These are phyloP conservation scores for Cryptosporidium canis DNA, from an alignment of 169 alveolate species.

Conservation along the genomic window DNA sequence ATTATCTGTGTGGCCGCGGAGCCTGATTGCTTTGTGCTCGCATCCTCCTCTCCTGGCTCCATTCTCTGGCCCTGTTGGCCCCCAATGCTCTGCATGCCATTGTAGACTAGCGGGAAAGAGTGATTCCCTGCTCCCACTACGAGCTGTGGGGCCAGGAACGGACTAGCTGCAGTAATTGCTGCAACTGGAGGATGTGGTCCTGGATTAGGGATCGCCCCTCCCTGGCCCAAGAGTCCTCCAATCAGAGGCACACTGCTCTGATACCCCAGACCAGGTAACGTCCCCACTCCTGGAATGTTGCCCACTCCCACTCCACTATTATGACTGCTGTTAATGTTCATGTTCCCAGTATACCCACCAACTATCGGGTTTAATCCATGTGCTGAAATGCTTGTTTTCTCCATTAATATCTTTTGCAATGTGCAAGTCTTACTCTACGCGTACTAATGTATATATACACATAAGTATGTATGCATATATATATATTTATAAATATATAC, in stretches of 20 bases:
- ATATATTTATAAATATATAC: no score
- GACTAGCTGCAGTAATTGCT: neutral
- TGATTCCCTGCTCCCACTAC: neutral
- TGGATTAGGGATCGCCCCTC: neutral
- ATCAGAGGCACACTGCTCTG: neutral
- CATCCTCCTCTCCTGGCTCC: slow-evolving; percentile 8
- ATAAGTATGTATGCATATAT: neutral
- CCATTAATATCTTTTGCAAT: neutral
- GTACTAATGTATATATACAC: neutral
- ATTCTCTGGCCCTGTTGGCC: neutral
- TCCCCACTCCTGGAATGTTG: neutral
- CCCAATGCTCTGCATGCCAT: neutral
- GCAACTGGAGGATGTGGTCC: neutral
- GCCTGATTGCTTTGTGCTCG: neutral
- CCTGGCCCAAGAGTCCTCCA: neutral
- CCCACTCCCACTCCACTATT: neutral
- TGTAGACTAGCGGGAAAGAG: neutral
- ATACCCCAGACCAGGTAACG: neutral
- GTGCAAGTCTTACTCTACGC: neutral
- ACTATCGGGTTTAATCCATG: neutral
- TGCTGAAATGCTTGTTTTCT: neutral
- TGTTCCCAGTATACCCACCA: neutral
- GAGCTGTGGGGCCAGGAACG: neutral
- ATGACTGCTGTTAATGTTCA: neutral
- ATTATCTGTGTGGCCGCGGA: slow-evolving; percentile 65